Evolutionary conservation across 75 land plant genomes (phyloP).

Genomic region (Isoetes taiwanensis): DNA sequence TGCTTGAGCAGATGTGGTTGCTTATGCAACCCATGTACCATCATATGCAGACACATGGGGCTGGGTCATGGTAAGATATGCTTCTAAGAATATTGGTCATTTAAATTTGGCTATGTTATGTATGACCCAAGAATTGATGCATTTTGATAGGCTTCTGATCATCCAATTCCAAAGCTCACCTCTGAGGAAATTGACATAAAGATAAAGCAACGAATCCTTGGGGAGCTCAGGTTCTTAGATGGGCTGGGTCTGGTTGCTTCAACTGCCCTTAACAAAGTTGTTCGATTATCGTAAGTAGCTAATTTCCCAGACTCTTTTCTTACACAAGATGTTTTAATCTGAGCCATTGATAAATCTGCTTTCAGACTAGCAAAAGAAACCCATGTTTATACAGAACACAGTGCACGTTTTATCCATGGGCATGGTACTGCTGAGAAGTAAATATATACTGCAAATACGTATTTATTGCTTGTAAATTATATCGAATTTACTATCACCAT

Average conservation of each 20-base stretch:
- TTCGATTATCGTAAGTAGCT: constrained; percentile 49
- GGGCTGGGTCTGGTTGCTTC: constrained; percentile 49
- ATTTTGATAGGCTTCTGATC: constrained; percentile 65
- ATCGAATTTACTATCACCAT: too few relatives aligned
- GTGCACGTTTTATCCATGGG: constrained; percentile 75
- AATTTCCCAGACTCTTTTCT: not conserved
- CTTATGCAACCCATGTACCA: constrained; percentile 64
- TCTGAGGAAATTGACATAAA: constrained; percentile 40
- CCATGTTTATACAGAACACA: constrained; percentile 84
- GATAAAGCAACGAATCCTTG: constrained; percentile 48
- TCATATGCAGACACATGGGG: constrained; percentile 78
- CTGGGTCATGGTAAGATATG: constrained; percentile 53
- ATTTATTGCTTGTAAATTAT: too few relatives aligned
- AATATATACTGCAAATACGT: too few relatives aligned
- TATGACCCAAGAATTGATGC: not conserved
- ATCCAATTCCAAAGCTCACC: constrained; percentile 31
- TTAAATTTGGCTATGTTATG: not conserved
- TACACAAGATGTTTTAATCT: not conserved
- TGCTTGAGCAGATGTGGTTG: constrained; percentile 67
- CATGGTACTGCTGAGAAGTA: constrained; percentile 56
- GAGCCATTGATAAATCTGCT: not conserved
- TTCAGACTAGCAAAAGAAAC: constrained; percentile 65
- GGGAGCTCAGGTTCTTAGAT: constrained; percentile 57
- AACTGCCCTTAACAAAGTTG: constrained; percentile 58
- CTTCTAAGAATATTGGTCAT: not conserved